Evolutionary conservation across 2,329 filamentous ascomycete species (phyloP).

Genomic region (Cordyceps cicadae): DNA sequence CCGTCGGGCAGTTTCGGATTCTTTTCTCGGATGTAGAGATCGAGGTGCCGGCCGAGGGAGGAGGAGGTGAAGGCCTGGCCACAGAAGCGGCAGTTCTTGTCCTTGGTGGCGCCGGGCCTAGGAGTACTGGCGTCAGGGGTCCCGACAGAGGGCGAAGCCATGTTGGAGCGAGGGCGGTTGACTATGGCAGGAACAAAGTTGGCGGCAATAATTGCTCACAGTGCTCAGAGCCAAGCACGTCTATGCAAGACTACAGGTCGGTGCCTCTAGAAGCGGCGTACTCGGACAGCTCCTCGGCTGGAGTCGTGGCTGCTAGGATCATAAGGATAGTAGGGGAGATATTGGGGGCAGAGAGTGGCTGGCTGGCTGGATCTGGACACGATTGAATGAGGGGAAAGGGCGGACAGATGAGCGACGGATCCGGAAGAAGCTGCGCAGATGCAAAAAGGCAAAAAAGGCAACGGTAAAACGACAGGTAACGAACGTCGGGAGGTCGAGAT

Average conservation of each 20-base stretch:
- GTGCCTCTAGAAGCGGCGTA: conserved; percentile 6
- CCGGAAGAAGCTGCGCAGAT: conserved; percentile 14
- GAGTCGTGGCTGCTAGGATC: conserved; percentile 17
- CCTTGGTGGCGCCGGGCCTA: conserved; percentile 54
- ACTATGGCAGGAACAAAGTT: conserved; percentile 7
- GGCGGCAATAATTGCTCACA: not conserved
- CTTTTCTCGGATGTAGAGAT: conserved; percentile 88
- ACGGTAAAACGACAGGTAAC: conserved; percentile 9
- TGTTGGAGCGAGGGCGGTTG: conserved; percentile 16
- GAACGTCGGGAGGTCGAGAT: conserved; percentile 14
- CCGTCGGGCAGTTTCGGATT: conserved; percentile 85
- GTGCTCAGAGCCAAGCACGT: not conserved
- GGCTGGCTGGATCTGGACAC: not conserved
- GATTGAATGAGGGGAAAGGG: not conserved
- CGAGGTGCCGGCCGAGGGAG: conserved; percentile 84
- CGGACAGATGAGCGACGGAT: not conserved
- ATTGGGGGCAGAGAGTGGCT: conserved; percentile 5
- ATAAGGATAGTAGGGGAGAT: conserved; percentile 22
- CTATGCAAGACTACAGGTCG: conserved; percentile 6
- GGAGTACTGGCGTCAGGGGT: conserved; percentile 31
- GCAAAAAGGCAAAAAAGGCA: conserved; percentile 3
- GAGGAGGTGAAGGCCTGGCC: conserved; percentile 86
- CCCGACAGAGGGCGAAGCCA: conserved; percentile 26
- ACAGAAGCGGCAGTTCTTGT: conserved; percentile 84
- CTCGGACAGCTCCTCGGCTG: conserved; percentile 15